Percentiles rank a stretch among this genome's conserved stretches.
These are phyloP conservation scores for Leccinum sublutescens DNA, from an alignment of 768 basidiomycete species.

Conservation along the genomic window DNA sequence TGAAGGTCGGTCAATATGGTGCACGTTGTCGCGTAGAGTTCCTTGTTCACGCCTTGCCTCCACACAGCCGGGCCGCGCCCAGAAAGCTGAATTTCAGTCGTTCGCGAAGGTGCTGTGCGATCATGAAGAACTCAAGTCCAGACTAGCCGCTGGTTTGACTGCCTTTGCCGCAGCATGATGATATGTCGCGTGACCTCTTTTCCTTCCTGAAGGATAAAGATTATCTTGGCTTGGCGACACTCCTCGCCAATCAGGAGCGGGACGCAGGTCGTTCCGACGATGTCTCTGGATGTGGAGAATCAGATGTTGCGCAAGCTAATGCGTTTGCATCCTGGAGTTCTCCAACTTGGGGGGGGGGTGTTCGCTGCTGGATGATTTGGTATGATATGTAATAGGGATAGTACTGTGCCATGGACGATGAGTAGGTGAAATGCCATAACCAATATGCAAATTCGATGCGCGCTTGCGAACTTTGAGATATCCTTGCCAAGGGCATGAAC, in stretches of 20 bases:
- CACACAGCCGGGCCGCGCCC: slow-evolving; percentile 37
- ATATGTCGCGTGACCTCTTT: slow-evolving; percentile 3
- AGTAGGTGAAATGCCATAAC: slow-evolving; percentile 3
- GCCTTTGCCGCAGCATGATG: slow-evolving; percentile 12
- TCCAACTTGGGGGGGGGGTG: not conserved
- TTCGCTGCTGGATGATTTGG: slow-evolving; percentile 10
- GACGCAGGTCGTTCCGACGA: slow-evolving; percentile 22
- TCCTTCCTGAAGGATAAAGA: not conserved
- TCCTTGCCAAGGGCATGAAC: not conserved
- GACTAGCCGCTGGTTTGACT: slow-evolving; percentile 1
- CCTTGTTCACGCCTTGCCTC: slow-evolving; percentile 1
- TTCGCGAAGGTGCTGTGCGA: slow-evolving; percentile 48
- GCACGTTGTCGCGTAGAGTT: not conserved
- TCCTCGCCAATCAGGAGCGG: slow-evolving; percentile 13
- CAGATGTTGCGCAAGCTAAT: slow-evolving; percentile 5
- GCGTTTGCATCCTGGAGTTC: slow-evolving; percentile 11
- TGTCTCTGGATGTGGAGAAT: slow-evolving; percentile 14
- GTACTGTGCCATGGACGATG: slow-evolving; percentile 10
- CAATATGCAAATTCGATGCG: not conserved
- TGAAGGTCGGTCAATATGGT: slow-evolving; percentile 47
- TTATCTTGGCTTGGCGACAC: not conserved
- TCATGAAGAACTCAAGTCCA: slow-evolving; percentile 32
- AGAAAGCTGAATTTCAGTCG: slow-evolving; percentile 52
- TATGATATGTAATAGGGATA: slow-evolving; percentile 22
- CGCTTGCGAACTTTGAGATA: not conserved